Evolutionary conservation across 495 filamentous ascomycete genomes (phyloP).

Genomic region (Neurospora sp.): DNA sequence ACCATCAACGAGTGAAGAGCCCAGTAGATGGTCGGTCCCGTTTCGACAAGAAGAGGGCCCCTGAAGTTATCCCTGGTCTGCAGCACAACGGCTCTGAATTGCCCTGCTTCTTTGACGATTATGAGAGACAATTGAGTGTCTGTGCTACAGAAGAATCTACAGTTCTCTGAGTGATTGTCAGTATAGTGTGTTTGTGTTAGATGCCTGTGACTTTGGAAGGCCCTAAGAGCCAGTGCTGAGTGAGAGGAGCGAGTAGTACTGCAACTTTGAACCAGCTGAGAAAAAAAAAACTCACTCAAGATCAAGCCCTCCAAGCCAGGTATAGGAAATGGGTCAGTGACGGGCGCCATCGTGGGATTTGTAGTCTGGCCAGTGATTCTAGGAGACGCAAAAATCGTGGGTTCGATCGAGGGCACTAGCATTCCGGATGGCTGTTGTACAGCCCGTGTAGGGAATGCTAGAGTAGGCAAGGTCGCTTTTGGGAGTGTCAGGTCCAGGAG

Average conservation of each 20-base stretch:
- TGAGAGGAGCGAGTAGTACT: not conserved
- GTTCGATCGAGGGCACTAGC: not conserved
- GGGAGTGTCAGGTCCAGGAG: not conserved
- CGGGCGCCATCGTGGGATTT: not conserved
- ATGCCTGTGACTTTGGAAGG: not conserved
- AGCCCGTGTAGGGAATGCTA: not conserved
- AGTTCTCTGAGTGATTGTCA: slow-evolving; percentile 24
- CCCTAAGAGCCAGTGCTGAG: not conserved
- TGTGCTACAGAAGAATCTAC: slow-evolving; percentile 22
- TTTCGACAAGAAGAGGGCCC: slow-evolving; percentile 21
- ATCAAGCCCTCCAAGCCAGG: not conserved
- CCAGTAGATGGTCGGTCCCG: slow-evolving; percentile 8
- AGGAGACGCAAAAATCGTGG: not conserved
- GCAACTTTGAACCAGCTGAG: not conserved
- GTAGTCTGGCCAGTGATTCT: not conserved
- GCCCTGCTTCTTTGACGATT: slow-evolving; percentile 21
- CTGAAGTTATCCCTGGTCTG: slow-evolving; percentile 18
- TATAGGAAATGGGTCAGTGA: not conserved
- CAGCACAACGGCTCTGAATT: slow-evolving; percentile 25
- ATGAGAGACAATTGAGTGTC: slow-evolving; percentile 23
- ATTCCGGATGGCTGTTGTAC: not conserved
- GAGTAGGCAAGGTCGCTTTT: not conserved
- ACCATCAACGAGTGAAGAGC: slow-evolving; percentile 21
- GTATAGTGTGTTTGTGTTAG: not conserved
- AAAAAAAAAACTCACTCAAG: not conserved